These are phyloP conservation scores for Hypoxylon sp. DNA, from an alignment of 2,329 filamentous ascomycete species.

Conservation along the genomic window DNA sequence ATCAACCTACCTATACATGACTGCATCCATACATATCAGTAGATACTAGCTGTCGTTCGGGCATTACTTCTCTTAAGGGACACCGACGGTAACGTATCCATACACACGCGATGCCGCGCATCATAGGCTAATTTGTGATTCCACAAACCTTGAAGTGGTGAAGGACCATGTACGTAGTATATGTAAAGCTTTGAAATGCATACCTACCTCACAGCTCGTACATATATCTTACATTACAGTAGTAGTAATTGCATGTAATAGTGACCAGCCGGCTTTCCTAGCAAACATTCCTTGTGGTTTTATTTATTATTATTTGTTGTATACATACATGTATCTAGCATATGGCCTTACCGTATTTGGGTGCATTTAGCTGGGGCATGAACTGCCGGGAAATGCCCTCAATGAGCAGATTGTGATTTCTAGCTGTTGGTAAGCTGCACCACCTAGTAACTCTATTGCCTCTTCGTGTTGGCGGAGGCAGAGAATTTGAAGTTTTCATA, in stretches of 20 bases:
- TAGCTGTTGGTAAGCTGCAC: slow-evolving; percentile 11
- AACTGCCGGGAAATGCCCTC: slow-evolving; percentile 18
- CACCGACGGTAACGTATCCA: slow-evolving; percentile 45
- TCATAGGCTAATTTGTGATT: slow-evolving; percentile 36
- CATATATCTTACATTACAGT: slow-evolving; percentile 5
- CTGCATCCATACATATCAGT: slow-evolving; percentile 4
- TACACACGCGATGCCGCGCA: slow-evolving; percentile 32
- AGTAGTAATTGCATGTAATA: slow-evolving; percentile 5
- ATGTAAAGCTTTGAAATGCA: background rate
- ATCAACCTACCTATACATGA: slow-evolving; percentile 21
- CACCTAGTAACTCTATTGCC: slow-evolving; percentile 3
- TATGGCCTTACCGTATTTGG: background rate
- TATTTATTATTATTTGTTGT: background rate
- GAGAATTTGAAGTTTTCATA: slow-evolving; percentile 6
- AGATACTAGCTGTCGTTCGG: slow-evolving; percentile 26
- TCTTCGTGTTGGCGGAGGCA: slow-evolving; percentile 6
- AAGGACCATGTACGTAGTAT: slow-evolving; percentile 4
- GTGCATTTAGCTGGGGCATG: slow-evolving; percentile 1
- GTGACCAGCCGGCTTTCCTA: background rate
- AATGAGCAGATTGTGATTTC: slow-evolving; percentile 4
- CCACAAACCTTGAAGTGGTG: slow-evolving; percentile 5
- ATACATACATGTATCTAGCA: background rate
- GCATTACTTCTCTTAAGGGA: slow-evolving; percentile 42
- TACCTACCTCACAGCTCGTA: background rate
- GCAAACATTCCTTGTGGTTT: slow-evolving; percentile 2